Evolutionary conservation across 139 green algal genomes (phyloP), one percentile per base, ranked within the genome.

Genomic region (Prasinococcaceae sp.): DNA sequence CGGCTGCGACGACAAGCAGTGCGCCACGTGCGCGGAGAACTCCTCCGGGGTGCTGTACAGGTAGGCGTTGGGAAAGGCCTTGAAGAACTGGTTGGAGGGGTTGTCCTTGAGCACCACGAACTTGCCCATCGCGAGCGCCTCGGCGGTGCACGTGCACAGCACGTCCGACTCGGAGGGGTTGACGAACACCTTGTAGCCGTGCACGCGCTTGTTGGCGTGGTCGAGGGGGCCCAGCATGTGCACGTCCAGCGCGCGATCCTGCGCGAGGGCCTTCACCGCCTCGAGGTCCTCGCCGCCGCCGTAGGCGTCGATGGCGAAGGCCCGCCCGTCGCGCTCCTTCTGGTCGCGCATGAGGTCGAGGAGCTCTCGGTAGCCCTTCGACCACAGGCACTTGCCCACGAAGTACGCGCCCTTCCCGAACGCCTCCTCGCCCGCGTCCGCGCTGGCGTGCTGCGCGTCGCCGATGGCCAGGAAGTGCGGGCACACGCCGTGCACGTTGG

Each of bases 81-180:
- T 19, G 61, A 94, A 93, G 66, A 96, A 97, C 17, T 68, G 66
- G 74, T 98, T 98, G 53, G 72, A 90, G 29, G 90, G 89, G 70
- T 95, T 87, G 37, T 96, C 77, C 8, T 87, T 84, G 44, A 79
- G 86, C 30, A 98, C 68, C 37, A 96, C 84, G 58, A 81, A 96
- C 72, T 98, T 98, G 66, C 89, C 89, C 90, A 98, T 97, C 17
- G 90, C 90, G 52, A 98, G 72, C 22, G 90, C 90, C 68, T 98
- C 90, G n/a, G 90, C 84, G 10, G 83, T 93, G 30, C 89, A 97
- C 4, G 90, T 98, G 52, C 86, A 89, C 47, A 98, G 86, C 24
- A 98, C 90, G 54, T 98, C 90, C 5, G 63, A 83, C 33, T 92
- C 78, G 37, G 67, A 85, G 25, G 84, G 84, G 63, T 98, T 98